These are phyloP conservation scores for Leccinum rimulosum DNA, from an alignment of 768 basidiomycete species.

Conservation along the genomic window DNA sequence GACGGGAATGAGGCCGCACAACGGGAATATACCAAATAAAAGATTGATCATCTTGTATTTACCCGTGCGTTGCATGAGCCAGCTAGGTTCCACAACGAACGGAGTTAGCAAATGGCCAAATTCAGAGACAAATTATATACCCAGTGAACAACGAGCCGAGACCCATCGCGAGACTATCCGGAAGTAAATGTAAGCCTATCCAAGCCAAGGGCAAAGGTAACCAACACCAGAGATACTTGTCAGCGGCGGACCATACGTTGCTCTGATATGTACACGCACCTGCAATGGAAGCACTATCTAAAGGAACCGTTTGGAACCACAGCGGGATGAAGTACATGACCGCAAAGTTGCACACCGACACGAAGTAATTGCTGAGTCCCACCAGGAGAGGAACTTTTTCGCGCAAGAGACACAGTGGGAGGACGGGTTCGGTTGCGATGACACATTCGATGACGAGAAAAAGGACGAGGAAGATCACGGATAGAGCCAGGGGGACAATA, in stretches of 20 bases:
- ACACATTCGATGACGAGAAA: slow-evolving; percentile 63
- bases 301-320: slow-evolving; percentile 78
- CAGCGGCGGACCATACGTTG: neutral
- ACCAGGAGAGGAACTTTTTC: slow-evolving; percentile 69
- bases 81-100: slow-evolving; percentile 20
- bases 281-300: slow-evolving; percentile 64
- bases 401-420: slow-evolving; percentile 63
- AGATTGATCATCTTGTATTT: slow-evolving; percentile 48
- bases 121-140: slow-evolving; percentile 5
- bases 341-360: slow-evolving; percentile 70
- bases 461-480: slow-evolving; percentile 41
- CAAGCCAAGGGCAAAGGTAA: no score
- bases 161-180: slow-evolving; percentile 49
- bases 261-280: slow-evolving; percentile 33
- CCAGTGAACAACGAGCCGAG: slow-evolving; percentile 51
- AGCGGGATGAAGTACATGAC: slow-evolving; percentile 77
- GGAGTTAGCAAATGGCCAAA: neutral
- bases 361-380: slow-evolving; percentile 68
- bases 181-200: slow-evolving; percentile 46
- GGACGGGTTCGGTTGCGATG: slow-evolving; percentile 64
- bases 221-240: neutral
- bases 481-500: slow-evolving; percentile 43
- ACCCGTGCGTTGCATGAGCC: slow-evolving; percentile 51
- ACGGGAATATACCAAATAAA: slow-evolving; percentile 48
- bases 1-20: slow-evolving; percentile 42